Evolutionary conservation across 441 rosid species (phyloP), one percentile per base, ranked within the genome.

Genomic region (Brassica balearica): DNA sequence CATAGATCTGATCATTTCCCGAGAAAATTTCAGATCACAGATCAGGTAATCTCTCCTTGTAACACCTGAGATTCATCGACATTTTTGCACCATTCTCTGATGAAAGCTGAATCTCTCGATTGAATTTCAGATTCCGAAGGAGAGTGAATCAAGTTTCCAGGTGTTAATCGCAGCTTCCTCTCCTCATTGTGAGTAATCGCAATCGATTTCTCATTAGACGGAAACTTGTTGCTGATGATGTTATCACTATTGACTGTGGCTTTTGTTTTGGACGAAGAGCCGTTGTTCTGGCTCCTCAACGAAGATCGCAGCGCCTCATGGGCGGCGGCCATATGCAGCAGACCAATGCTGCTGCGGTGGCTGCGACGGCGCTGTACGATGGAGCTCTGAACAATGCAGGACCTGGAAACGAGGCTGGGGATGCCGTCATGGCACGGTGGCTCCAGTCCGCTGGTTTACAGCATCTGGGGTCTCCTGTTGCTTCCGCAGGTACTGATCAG

Each of bases 291-390:
- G 99, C 99, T 88, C 98, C 99, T 61, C 98, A 94, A 88, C 90
- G 93, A 88, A 95, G 99, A 84, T 92, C 97, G 76, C 98, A 94
- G 93, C 98, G 99, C 98, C 99, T 81, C 97, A 86, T 84, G 90
- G 96, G 98, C 74, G 96, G 98, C 74, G 98, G 99, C 95, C 98
- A 92, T 86, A 87, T 91, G 98, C 98, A 92, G 97, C 99, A 92
- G 86, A 88, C 73, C 82, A 94, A 87, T 88, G 81, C 96, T 80
- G 93, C 91, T 38, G 88, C 89, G 46, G 19, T 17, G 19, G 88
- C 92, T 36, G 82, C 86, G 73, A 85, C 95, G 68, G 88, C 98
- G 77, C 86, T 92, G 25, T 91, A 89, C 59, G 97, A 92, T 82
- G 91, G 90, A 62, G 62, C 91, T 65, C 69, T 87, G 82, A 86